Evolutionary conservation across 768 basidiomycete genomes (phyloP).

Genomic region (Suillus luteus): DNA sequence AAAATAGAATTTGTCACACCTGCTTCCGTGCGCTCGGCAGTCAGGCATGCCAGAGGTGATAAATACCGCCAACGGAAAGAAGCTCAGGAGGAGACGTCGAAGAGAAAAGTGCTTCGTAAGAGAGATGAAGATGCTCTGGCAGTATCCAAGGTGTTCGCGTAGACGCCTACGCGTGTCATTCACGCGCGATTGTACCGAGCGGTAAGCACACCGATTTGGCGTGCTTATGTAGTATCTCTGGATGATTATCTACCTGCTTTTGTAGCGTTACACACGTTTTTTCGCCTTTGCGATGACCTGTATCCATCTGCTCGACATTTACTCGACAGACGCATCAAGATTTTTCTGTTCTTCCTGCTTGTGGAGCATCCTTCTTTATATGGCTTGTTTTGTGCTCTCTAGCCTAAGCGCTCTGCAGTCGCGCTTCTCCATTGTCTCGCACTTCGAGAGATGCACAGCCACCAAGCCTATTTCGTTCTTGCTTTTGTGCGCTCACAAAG

Average conservation of each 20-base stretch:
- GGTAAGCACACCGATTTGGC: conserved; percentile 8
- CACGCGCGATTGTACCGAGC: not conserved
- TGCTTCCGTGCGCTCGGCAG: conserved; percentile 69
- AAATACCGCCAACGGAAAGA: conserved; percentile 85
- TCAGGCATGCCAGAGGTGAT: conserved; percentile 71
- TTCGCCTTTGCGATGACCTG: not conserved
- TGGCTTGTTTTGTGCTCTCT: not conserved
- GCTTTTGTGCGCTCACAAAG: conserved; percentile 33
- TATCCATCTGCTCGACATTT: not conserved
- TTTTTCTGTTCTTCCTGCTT: not conserved
- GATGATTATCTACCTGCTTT: conserved; percentile 8
- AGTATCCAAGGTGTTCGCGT: conserved; percentile 89
- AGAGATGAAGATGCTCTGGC: conserved; percentile 78
- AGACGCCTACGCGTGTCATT: conserved; percentile 15
- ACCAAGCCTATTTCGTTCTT: conserved; percentile 9
- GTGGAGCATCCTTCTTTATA: not conserved
- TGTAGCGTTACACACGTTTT: conserved; percentile 7
- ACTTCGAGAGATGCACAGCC: conserved; percentile 14
- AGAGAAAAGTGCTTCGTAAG: conserved; percentile 63
- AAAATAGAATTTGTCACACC: conserved; percentile 88
- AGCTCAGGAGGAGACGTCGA: conserved; percentile 64
- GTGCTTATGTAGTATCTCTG: conserved; percentile 9
- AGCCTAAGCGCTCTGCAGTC: conserved; percentile 3
- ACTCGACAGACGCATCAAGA: not conserved
- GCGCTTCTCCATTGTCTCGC: conserved; percentile 33